These are phyloP conservation scores for Hordeum pubiflorum DNA, from an alignment of 202 grass and related monocot species.

Conservation along the genomic window DNA sequence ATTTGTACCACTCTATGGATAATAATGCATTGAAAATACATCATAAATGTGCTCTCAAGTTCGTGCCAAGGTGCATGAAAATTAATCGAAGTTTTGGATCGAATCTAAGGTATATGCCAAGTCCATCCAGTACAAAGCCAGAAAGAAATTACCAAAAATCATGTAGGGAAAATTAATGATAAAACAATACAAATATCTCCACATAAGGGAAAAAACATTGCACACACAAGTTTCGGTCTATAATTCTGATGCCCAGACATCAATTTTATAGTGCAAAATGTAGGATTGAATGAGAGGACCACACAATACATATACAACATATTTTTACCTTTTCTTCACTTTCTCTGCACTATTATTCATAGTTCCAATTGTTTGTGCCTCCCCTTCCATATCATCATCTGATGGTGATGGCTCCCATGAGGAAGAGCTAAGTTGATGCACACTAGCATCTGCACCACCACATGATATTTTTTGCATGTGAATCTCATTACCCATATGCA, in stretches of 20 bases:
- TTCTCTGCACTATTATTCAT: constrained; percentile 38
- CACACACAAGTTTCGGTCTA: neutral
- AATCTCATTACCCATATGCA: constrained; percentile 10
- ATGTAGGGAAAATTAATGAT: neutral
- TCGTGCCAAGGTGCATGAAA: neutral
- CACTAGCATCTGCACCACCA: neutral
- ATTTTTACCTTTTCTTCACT: constrained; percentile 50
- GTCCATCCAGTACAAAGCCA: neutral
- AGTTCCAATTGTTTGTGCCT: constrained; percentile 44
- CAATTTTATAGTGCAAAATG: neutral
- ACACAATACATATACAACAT: neutral
- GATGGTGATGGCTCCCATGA: constrained; percentile 50
- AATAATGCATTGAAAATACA: neutral
- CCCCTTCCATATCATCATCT: constrained; percentile 63
- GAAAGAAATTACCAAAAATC: neutral
- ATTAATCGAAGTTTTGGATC: neutral
- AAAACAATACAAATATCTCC: neutral
- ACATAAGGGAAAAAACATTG: neutral
- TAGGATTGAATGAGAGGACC: neutral
- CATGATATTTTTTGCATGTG: constrained; percentile 6
- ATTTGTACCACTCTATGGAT: neutral
- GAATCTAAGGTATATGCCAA: neutral
- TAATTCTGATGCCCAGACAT: neutral
- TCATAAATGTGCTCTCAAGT: neutral
- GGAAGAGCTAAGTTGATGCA: constrained; percentile 40